Evolutionary conservation across 768 basidiomycete genomes (phyloP).

Genomic region (Podaxis sp.): DNA sequence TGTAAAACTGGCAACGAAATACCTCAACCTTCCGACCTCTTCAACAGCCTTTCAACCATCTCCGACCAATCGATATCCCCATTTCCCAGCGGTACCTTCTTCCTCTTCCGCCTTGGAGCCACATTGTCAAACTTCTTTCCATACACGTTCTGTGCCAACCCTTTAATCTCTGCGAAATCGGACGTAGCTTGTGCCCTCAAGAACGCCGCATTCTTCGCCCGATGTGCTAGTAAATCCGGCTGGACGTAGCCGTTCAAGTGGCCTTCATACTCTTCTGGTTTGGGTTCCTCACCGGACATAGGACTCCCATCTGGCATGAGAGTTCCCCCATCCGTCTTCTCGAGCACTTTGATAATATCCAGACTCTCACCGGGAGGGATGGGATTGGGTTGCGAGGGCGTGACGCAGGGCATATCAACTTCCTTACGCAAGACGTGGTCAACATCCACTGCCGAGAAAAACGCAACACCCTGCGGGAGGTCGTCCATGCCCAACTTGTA

Average conservation of each 20-base stretch:
- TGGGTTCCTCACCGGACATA: conserved; percentile 35
- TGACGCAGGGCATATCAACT: conserved; percentile 93
- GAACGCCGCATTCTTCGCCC: conserved; percentile 62
- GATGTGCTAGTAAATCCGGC: conserved; percentile 64
- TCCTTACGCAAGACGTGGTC: conserved; percentile 92
- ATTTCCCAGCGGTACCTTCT: conserved; percentile 33
- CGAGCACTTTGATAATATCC: conserved; percentile 63
- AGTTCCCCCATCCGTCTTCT: conserved; percentile 68
- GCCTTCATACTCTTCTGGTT: conserved; percentile 22
- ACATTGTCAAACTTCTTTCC: conserved; percentile 40
- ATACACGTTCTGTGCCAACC: conserved; percentile 54
- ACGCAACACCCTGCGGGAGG: conserved; percentile 91
- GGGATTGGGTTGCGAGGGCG: conserved; percentile 82
- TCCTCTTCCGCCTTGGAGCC: conserved; percentile 18
- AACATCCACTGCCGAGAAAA: conserved; percentile 95
- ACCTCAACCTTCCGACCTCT: not conserved
- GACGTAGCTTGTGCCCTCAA: conserved; percentile 75
- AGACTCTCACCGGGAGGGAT: conserved; percentile 89
- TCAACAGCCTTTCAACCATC: conserved; percentile 32
- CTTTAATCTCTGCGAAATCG: conserved; percentile 69
- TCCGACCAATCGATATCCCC: conserved; percentile 43
- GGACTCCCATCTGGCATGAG: conserved; percentile 56
- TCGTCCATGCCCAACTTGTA: conserved; percentile 95
- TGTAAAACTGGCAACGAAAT: not conserved
- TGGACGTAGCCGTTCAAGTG: conserved; percentile 47